Evolutionary conservation across 2,329 filamentous ascomycete species (phyloP).

Genomic region (Penicillium hesseltinei): DNA sequence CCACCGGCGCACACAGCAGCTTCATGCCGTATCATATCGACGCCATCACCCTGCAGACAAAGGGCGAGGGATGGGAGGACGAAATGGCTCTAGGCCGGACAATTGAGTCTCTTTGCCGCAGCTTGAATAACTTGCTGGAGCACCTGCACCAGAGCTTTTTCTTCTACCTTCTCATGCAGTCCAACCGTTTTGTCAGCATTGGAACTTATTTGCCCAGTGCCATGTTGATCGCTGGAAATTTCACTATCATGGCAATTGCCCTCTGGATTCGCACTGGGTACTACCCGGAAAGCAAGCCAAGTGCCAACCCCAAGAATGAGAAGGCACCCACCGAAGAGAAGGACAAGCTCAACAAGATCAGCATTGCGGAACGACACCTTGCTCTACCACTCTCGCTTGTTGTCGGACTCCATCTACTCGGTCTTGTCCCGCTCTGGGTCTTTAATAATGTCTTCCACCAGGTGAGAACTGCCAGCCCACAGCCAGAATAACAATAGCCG

Average conservation of each 20-base stretch:
- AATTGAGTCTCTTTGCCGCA: conserved; percentile 86
- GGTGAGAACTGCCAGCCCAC: conserved; percentile 51
- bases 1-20: conserved; percentile 85
- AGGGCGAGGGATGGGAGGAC: conserved; percentile 91
- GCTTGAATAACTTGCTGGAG: conserved; percentile 92
- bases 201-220: conserved; percentile 95
- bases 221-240: conserved; percentile 94
- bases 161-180: conserved; percentile 93
- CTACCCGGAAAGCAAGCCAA: conserved; percentile 28
- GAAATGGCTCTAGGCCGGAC: conserved; percentile 93
- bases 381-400: conserved; percentile 66
- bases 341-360: conserved; percentile 12
- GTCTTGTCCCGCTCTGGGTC: conserved; percentile 77
- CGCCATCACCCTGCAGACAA: conserved; percentile 86
- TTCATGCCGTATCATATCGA: conserved; percentile 99
- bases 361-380: conserved; percentile 39
- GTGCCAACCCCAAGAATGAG: conserved; percentile 34
- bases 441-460: conserved; percentile 71
- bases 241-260: conserved; percentile 90
- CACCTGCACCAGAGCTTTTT: conserved; percentile 99
- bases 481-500: background rate
- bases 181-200: conserved; percentile 93
- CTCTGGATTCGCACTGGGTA: conserved; percentile 89
- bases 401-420: conserved; percentile 69
- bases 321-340: conserved; percentile 20